phyloP scores from a whole-genome alignment of 2,329 filamentous ascomycete genomes.

The Colletotrichum chlorophyti region DNA sequence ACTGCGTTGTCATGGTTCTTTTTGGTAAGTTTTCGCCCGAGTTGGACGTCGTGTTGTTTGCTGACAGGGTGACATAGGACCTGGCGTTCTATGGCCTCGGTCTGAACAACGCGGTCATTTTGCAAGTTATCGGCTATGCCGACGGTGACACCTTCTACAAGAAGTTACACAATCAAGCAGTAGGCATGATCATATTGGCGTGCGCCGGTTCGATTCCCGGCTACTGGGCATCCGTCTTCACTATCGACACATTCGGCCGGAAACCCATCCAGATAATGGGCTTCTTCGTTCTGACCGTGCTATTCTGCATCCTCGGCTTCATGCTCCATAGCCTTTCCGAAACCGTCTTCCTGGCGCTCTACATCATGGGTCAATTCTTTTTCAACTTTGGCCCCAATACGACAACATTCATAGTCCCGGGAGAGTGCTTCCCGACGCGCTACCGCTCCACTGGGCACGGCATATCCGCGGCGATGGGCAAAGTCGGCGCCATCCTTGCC shows the following conservation, averaged over 20 bases:
- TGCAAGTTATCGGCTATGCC: constrained; percentile 75
- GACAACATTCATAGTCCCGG: constrained; percentile 70
- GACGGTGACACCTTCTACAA: constrained; percentile 69
- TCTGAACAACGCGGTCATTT: constrained; percentile 77
- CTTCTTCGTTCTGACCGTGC: constrained; percentile 65
- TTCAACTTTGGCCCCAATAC: constrained; percentile 73
- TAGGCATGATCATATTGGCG: constrained; percentile 79
- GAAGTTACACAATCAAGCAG: constrained; percentile 73
- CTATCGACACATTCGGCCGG: constrained; percentile 77
- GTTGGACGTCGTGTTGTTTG: too few species aligned
- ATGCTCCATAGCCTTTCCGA: constrained; percentile 56
- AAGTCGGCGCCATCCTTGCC: constrained; percentile 72
- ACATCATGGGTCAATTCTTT: constrained; percentile 70
- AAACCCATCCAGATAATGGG: constrained; percentile 76
- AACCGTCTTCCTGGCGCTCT: constrained; percentile 62
- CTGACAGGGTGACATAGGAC: constrained; percentile 54
- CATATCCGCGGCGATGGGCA: constrained; percentile 70
- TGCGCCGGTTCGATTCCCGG: constrained; percentile 81
- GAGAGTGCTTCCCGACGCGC: constrained; percentile 69
- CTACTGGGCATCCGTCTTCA: constrained; percentile 79
- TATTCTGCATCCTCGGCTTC: constrained; percentile 70
- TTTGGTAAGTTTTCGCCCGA: constrained; percentile 61
- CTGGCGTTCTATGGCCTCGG: constrained; percentile 73
- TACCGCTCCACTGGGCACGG: constrained; percentile 70
- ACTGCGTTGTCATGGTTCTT: constrained; percentile 86